Percentiles rank a stretch among this genome's conserved stretches.
These are phyloP conservation scores for Haematococcus lacustris DNA, from an alignment of 139 green algal genomes.

Conservation along the genomic window DNA sequence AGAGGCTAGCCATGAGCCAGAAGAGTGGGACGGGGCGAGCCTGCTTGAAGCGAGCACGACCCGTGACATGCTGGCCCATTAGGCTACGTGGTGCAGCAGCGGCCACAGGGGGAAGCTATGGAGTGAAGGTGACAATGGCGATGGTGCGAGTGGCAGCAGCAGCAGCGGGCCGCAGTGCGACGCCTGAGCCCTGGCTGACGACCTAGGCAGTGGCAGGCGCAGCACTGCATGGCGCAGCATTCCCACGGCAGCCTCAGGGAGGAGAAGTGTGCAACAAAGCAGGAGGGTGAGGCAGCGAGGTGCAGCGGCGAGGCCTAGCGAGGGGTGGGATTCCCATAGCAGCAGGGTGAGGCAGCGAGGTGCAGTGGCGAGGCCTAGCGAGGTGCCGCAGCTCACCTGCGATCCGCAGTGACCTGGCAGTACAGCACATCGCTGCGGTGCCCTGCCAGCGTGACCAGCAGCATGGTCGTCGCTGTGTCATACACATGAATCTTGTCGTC, in stretches of 20 bases:
- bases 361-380: background rate
- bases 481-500: slow-evolving; percentile 32
- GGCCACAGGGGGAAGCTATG: no score
- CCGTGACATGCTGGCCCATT: background rate
- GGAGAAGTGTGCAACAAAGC: background rate
- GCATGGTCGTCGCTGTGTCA: slow-evolving; percentile 9
- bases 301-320: no score
- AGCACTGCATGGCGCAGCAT: background rate
- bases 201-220: no score
- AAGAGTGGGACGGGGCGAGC: no score
- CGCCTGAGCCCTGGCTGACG: no score
- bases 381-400: background rate
- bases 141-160: no score
- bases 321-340: no score
- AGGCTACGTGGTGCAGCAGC: background rate
- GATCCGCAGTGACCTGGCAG: slow-evolving; percentile 5
- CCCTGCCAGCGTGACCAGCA: slow-evolving; percentile 12
- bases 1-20: no score
- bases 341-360: background rate
- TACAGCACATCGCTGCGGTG: slow-evolving; percentile 28
- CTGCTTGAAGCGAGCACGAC: background rate
- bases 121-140: background rate
- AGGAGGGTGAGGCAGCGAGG: background rate
- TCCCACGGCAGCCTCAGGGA: no score
- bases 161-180: no score